Evolutionary conservation across 1,284 basidiomycete species (phyloP).

Genomic region (Xerocomus minutiporus): DNA sequence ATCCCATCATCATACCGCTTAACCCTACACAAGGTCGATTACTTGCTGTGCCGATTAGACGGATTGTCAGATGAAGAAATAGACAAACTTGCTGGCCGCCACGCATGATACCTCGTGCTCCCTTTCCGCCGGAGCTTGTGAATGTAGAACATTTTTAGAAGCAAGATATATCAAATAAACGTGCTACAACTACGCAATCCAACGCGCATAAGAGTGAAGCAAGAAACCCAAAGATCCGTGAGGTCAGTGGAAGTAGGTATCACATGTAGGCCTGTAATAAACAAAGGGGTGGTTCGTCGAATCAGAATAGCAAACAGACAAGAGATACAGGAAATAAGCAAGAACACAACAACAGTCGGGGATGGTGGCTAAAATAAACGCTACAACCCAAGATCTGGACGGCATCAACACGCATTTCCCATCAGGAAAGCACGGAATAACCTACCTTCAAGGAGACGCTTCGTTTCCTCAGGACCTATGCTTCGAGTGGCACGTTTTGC

Average conservation of each 20-base stretch:
- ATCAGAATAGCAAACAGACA: conserved; percentile 7
- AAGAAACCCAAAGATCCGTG: conserved; percentile 22
- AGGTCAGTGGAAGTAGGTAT: conserved; percentile 16
- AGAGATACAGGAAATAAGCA: conserved; percentile 21
- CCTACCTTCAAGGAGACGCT: conserved; percentile 66
- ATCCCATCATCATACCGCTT: conserved; percentile 4
- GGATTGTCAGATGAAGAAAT: conserved; percentile 78
- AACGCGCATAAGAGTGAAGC: conserved; percentile 6
- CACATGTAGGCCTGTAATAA: conserved; percentile 13
- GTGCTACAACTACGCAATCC: conserved; percentile 22
- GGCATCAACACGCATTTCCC: conserved; percentile 21
- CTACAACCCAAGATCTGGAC: conserved; percentile 39
- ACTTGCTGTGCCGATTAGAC: conserved; percentile 80
- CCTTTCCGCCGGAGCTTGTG: conserved; percentile 1
- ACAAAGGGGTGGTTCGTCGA: conserved; percentile 1
- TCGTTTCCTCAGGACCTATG: conserved; percentile 67
- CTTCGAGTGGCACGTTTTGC: conserved; percentile 73
- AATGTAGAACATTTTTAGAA: conserved; percentile 11
- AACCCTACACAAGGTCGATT: conserved; percentile 68
- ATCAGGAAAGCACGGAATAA: conserved; percentile 17
- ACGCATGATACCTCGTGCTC: conserved; percentile 10
- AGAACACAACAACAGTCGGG: conserved; percentile 17
- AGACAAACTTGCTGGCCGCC: conserved; percentile 47
- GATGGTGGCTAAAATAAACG: conserved; percentile 23
- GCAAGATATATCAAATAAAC: conserved; percentile 21